phyloP scores from a whole-genome alignment of 1,139 yeast genomes.

The Lodderomyces margitis region DNA sequence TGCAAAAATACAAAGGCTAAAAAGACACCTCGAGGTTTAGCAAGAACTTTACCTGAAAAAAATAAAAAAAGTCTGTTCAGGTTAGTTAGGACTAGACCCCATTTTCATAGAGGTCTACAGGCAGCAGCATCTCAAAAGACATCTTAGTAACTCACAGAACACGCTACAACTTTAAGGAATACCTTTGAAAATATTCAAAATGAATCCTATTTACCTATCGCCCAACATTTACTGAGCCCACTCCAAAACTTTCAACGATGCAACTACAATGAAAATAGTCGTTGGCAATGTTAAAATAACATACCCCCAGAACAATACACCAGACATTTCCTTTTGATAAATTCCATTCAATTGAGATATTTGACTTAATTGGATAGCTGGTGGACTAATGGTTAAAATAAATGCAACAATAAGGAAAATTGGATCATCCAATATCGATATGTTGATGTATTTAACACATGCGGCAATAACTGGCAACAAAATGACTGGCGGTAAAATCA shows the following conservation, averaged over 20 bases:
- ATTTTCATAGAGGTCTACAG: no score
- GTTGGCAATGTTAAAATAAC: constrained; percentile 74
- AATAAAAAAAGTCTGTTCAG: no score
- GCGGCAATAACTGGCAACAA: constrained; percentile 67
- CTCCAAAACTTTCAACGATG: constrained; percentile 63
- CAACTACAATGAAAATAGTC: constrained; percentile 70
- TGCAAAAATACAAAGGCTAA: no score
- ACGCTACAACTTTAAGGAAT: no score
- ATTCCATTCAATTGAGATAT: constrained; percentile 76
- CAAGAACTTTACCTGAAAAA: no score
- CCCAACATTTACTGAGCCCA: constrained; percentile 34
- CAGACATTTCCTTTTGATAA: constrained; percentile 80
- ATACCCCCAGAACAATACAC: constrained; percentile 86
- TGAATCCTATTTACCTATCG: background rate
- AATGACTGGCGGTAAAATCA: constrained; percentile 71
- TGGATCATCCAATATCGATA: constrained; percentile 80
- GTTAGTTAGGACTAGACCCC: no score
- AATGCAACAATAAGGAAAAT: constrained; percentile 76
- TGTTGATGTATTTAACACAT: constrained; percentile 60
- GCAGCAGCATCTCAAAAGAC: no score
- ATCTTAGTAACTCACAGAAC: no score
- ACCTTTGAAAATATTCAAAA: no score
- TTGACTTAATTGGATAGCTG: constrained; percentile 81
- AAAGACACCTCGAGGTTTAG: no score
- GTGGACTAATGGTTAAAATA: constrained; percentile 74